Evolutionary conservation across 2,329 filamentous ascomycete species (phyloP).

Genomic region (Aspergillus latus): DNA sequence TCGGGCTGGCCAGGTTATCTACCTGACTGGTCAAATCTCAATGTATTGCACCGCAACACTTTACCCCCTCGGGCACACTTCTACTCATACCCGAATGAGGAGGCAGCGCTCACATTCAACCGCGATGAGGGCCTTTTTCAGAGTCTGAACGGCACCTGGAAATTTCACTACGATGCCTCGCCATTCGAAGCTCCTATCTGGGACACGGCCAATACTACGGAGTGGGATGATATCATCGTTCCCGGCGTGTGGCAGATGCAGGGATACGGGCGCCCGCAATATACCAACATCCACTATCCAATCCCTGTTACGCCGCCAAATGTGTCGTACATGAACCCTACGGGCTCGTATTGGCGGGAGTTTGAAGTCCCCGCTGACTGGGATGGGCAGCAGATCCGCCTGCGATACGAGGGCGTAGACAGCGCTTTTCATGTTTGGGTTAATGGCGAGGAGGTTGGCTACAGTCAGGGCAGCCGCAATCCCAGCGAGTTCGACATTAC

Average conservation of each 20-base stretch:
- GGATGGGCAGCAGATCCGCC: constrained; percentile 54
- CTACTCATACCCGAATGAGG: constrained; percentile 6
- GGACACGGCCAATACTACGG: constrained; percentile 7
- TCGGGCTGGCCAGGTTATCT: constrained; percentile 4
- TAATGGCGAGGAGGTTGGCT: constrained; percentile 64
- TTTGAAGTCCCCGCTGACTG: constrained; percentile 56
- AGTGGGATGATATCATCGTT: constrained; percentile 50
- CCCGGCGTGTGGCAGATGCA: constrained; percentile 71
- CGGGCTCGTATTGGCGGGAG: constrained; percentile 59
- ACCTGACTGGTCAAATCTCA: constrained; percentile 8
- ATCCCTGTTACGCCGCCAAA: constrained; percentile 65
- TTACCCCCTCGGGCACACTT: constrained; percentile 11
- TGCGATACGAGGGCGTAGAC: constrained; percentile 71
- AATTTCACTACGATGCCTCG: constrained; percentile 18
- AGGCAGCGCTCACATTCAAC: constrained; percentile 3
- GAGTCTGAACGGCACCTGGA: constrained; percentile 23
- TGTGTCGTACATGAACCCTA: constrained; percentile 63
- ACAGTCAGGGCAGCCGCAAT: constrained; percentile 68
- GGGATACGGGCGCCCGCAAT: constrained; percentile 65
- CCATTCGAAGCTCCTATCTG: constrained; percentile 18
- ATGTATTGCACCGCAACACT: constrained; percentile 14
- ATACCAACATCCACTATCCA: constrained; percentile 67
- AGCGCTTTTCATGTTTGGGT: constrained; percentile 69
- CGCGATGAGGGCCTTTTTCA: constrained; percentile 8
- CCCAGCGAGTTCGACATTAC: constrained; percentile 69